Percentiles rank a stretch among this genome's conserved stretches.
Evolutionary conservation across 225 moss, liverwort and hornwort species (phyloP).

Genomic region (Bryum argenteum): DNA sequence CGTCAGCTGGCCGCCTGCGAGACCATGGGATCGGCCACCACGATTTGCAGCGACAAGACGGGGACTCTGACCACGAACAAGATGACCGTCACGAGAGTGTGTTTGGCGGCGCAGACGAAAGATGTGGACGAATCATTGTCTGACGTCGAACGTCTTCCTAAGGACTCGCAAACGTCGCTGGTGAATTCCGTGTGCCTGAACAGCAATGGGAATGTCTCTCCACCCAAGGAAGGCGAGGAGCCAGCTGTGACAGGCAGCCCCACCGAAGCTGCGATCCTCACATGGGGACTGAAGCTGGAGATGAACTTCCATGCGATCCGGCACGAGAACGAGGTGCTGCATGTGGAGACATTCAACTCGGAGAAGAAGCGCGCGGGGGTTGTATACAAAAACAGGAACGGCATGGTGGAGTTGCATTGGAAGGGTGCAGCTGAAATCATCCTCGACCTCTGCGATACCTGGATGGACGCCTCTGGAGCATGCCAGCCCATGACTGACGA

Average conservation of each 20-base stretch:
- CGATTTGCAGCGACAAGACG: slow-evolving; percentile 60
- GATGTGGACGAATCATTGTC: slow-evolving; percentile 1
- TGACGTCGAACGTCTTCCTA: slow-evolving; percentile 13
- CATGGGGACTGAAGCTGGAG: slow-evolving; percentile 49
- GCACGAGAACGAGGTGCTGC: slow-evolving; percentile 25
- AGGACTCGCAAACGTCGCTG: slow-evolving; percentile 6
- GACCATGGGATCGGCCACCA: slow-evolving; percentile 66
- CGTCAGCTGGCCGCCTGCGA: slow-evolving; percentile 59
- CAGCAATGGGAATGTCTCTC: slow-evolving; percentile 46
- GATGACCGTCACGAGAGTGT: slow-evolving; percentile 38
- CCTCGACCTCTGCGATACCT: slow-evolving; percentile 39
- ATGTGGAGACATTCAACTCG: slow-evolving; percentile 54
- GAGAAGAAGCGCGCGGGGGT: slow-evolving; percentile 60
- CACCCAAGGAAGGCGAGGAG: slow-evolving; percentile 29
- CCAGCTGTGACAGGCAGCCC: slow-evolving; percentile 46
- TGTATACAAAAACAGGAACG: slow-evolving; percentile 18
- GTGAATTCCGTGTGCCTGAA: slow-evolving; percentile 44
- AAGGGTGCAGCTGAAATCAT: slow-evolving; percentile 63
- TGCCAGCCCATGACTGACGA: slow-evolving; percentile 16
- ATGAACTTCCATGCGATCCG: slow-evolving; percentile 35
- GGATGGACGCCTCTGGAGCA: slow-evolving; percentile 25
- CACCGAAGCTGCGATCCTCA: slow-evolving; percentile 45
- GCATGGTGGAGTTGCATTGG: slow-evolving; percentile 42
- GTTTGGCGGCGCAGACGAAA: slow-evolving; percentile 29
- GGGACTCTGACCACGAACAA: slow-evolving; percentile 54